Conservation (phyloP, 768 basidiomycete genomes). For the Rhodocollybia butyracea region DNA sequence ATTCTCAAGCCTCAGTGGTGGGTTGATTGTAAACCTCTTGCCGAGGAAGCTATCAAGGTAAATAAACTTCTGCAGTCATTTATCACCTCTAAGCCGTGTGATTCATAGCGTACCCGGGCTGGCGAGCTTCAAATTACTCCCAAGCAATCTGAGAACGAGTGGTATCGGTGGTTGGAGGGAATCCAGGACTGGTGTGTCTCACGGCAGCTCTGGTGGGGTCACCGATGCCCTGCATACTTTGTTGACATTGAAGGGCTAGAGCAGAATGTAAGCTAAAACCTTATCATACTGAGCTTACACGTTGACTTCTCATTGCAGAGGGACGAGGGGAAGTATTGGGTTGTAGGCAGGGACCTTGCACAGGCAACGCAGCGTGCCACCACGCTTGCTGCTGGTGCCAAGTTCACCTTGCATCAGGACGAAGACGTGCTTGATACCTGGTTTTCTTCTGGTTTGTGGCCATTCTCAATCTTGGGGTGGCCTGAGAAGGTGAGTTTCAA, state of each 20-base stretch:
- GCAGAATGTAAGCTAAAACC: conserved; percentile 49
- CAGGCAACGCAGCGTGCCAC: conserved; percentile 79
- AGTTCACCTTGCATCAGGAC: conserved; percentile 84
- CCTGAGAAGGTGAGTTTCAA: conserved; percentile 67
- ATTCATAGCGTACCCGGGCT: conserved; percentile 71
- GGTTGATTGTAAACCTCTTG: conserved; percentile 90
- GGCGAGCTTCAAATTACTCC: conserved; percentile 86
- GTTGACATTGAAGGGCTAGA: conserved; percentile 77
- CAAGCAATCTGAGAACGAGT: conserved; percentile 85
- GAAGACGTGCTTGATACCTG: conserved; percentile 98
- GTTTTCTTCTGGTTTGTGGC: conserved; percentile 98
- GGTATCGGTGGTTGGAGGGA: conserved; percentile 93
- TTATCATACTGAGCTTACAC: background rate
- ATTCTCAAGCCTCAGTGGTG: conserved; percentile 99
- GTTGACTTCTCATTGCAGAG: conserved; percentile 30
- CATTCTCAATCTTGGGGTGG: conserved; percentile 97
- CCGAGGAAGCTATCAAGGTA: conserved; percentile 86
- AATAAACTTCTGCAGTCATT: background rate
- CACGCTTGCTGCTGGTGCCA: conserved; percentile 58
- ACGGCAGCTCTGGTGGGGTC: conserved; percentile 99
- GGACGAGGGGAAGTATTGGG: conserved; percentile 82
- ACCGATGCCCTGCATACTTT: conserved; percentile 93
- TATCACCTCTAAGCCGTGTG: background rate
- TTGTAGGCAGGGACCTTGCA: conserved; percentile 76
- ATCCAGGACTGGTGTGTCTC: conserved; percentile 99